These are phyloP conservation scores for Paramecium pentaurelia DNA, from an alignment of 73 alveolate species.

Conservation along the genomic window DNA sequence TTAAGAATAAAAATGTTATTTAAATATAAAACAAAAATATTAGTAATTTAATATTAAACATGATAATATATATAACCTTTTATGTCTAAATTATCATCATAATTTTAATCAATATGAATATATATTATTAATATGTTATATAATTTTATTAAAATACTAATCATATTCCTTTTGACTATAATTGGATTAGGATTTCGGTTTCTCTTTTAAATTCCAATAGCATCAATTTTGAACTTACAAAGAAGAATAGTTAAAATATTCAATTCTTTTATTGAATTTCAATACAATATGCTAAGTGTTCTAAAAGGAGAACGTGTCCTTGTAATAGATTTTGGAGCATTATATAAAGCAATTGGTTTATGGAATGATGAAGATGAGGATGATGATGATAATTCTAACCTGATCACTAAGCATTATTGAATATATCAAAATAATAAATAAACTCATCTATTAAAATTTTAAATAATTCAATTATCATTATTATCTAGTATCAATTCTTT, in stretches of 20 bases:
- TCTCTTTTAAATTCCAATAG: not conserved
- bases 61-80: not conserved
- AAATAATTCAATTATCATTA: not conserved
- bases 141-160: not conserved
- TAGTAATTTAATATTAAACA: not conserved
- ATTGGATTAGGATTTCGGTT: not conserved
- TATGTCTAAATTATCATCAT: not conserved
- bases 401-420: slow-evolving; percentile 1
- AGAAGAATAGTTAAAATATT: not conserved
- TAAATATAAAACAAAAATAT: not conserved
- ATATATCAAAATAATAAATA: not conserved
- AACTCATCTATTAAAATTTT: not conserved
- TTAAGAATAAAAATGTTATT: not conserved
- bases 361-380: not conserved
- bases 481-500: not conserved
- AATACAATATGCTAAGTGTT: not conserved
- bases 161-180: not conserved
- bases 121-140: not conserved
- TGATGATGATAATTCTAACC: not conserved
- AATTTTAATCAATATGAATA: not conserved
- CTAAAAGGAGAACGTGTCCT: not conserved
- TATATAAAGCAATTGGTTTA: not conserved
- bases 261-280: not conserved
- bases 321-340: slow-evolving; percentile 28
- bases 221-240: not conserved